phyloP scores from a whole-genome alignment of 176 grass and related monocot genomes.

The Cenchrus purpureus region DNA sequence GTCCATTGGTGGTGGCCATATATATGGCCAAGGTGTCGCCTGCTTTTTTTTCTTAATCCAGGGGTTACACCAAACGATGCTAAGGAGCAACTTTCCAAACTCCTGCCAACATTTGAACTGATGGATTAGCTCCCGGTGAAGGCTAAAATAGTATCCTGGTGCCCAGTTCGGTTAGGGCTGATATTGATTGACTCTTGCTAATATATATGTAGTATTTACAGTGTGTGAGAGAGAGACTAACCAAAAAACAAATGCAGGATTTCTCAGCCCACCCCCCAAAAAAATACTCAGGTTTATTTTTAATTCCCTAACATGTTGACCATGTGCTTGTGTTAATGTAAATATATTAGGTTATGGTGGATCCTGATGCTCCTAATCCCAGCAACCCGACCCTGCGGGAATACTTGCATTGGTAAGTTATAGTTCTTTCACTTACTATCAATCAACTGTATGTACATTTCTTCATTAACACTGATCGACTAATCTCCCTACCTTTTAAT shows the following conservation, averaged over 20 bases:
- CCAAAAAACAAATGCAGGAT: slow-evolving; percentile 1
- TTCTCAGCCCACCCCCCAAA: slow-evolving; percentile 13
- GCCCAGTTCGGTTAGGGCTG: background rate
- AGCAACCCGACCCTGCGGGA: slow-evolving; percentile 77
- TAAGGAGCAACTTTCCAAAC: slow-evolving; percentile 22
- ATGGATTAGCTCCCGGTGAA: slow-evolving; percentile 21
- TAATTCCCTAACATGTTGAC: slow-evolving; percentile 49
- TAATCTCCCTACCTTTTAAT: slow-evolving; percentile 13
- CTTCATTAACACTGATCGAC: background rate
- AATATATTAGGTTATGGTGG: slow-evolving; percentile 82
- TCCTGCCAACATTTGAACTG: slow-evolving; percentile 23
- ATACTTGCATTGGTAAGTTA: slow-evolving; percentile 87
- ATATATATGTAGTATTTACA: slow-evolving; percentile 5
- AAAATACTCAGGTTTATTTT: slow-evolving; percentile 43
- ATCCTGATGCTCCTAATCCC: slow-evolving; percentile 96
- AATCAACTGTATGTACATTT: background rate
- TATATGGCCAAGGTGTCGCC: slow-evolving; percentile 19
- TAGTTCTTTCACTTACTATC: slow-evolving; percentile 4
- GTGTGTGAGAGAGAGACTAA: slow-evolving; percentile 3
- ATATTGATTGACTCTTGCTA: background rate
- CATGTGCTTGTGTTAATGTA: slow-evolving; percentile 50
- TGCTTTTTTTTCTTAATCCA: slow-evolving; percentile 28
- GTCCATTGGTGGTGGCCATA: slow-evolving; percentile 44
- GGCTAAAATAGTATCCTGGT: slow-evolving; percentile 14
- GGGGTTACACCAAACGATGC: background rate